Evolutionary conservation across 495 filamentous ascomycete genomes (phyloP), one percentile per base, ranked within the genome.

Genomic region (Aspergillus steynii): DNA sequence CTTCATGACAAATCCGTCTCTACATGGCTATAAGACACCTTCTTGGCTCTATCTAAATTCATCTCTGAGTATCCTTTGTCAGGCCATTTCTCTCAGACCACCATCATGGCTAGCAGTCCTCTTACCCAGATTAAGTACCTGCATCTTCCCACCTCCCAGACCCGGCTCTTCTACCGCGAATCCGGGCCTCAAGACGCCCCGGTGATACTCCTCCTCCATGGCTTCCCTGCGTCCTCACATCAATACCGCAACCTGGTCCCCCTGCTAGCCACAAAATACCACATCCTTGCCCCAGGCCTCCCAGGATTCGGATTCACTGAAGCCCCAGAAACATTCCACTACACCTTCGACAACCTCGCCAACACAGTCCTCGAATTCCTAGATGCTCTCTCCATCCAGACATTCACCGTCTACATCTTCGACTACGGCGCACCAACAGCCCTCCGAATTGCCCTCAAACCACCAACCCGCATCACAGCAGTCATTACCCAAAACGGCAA

Each of bases 401-500:
- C 73, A 37, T 87, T 81, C 70, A 72, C 78, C 20, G 64, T 88
- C 29, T 90, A 86, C 68, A 80, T 88, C 60, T 89, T 89, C 67
- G 86, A 90, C 73, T 88, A 88, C 70, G 86, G 86, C 42, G 84
- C 86, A 0, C 85, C 86, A 0, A 76, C 75, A 12, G 86, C 77
- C 3, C 68, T 87, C 9, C 76, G 83, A 5, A 70, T 88, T 9
- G 84, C 86, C 0, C 73, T 87, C 7, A 53, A 76, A 27, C 72
- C 79, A 4, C 80, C 82, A 0, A 61, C 78, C 5, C 69, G 73
- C 10, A 71, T 88, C 37, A 69, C 73, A 29, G 82, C 81, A 15
- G 82, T 90, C 59, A 77, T 88, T 65, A 71, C 77, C 5, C 86
- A 88, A 61, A 88, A 86, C 63, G 86, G 86, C 42, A 90, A 89